Evolutionary conservation across 768 basidiomycete species (phyloP).

Genomic region (Lyophyllum shimeji): DNA sequence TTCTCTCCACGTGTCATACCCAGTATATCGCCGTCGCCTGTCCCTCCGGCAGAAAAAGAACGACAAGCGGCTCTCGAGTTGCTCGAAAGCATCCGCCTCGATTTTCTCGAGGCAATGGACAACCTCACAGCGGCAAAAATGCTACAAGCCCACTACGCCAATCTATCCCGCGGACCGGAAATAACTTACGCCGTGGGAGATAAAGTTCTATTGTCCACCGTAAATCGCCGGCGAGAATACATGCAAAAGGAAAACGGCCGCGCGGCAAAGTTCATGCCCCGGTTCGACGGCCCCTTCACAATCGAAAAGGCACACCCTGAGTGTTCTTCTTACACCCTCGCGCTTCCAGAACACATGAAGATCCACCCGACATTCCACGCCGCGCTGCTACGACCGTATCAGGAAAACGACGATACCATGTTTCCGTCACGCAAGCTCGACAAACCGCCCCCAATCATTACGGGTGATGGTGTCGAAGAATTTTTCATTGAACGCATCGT

Average conservation of each 20-base stretch:
- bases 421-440: neutral
- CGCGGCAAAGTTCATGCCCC: neutral
- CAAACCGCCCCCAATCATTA: neutral
- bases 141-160: neutral
- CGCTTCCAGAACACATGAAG: neutral
- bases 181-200: neutral
- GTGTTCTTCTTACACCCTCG: neutral
- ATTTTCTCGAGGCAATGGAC: neutral
- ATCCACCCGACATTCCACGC: neutral
- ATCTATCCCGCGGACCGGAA: neutral
- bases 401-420: neutral
- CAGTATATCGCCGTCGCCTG: neutral
- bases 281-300: neutral
- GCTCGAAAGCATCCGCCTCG: neutral
- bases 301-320: neutral
- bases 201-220: neutral
- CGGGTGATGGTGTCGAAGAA: neutral
- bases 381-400: neutral
- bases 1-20: neutral
- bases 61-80: neutral
- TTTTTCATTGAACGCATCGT: neutral
- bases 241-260: neutral
- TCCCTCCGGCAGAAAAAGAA: neutral
- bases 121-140: neutral
- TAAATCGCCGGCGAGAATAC: neutral